Evolutionary conservation across 148 eudicot genomes (phyloP).

Genomic region (Suaeda aralocaspica): DNA sequence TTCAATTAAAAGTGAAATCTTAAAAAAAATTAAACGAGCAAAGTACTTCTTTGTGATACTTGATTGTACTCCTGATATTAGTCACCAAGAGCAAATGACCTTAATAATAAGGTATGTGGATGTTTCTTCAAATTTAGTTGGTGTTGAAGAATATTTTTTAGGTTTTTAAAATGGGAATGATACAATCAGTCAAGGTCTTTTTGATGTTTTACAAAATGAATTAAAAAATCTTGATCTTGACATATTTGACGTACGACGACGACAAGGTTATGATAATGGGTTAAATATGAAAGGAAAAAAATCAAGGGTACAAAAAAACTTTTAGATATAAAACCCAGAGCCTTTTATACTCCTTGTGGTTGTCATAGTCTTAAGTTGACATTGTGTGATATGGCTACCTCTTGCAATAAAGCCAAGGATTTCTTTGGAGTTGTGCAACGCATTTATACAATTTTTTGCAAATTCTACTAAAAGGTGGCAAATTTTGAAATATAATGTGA

Average conservation of each 20-base stretch:
- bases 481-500: constrained; percentile 13
- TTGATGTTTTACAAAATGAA: constrained; percentile 3
- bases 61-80: not conserved
- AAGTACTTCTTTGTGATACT: no score
- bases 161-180: no score
- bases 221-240: constrained; percentile 9
- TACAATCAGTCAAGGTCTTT: not conserved
- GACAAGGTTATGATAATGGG: constrained; percentile 18
- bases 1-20: not conserved
- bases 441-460: no score
- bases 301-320: not conserved
- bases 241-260: not conserved
- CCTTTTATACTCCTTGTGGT: no score
- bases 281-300: constrained; percentile 5
- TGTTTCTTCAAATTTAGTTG: constrained; percentile 5
- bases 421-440: no score
- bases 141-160: no score
- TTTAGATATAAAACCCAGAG: not conserved
- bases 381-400: no score
- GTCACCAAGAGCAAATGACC: not conserved
- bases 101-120: constrained; percentile 15
- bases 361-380: no score
- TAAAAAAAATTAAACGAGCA: not conserved
- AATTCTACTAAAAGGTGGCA: constrained; percentile 33
- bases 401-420: no score